Evolutionary conservation across 225 moss, liverwort and hornwort genomes (phyloP).

Genomic region (Thuidium tamariscinum): DNA sequence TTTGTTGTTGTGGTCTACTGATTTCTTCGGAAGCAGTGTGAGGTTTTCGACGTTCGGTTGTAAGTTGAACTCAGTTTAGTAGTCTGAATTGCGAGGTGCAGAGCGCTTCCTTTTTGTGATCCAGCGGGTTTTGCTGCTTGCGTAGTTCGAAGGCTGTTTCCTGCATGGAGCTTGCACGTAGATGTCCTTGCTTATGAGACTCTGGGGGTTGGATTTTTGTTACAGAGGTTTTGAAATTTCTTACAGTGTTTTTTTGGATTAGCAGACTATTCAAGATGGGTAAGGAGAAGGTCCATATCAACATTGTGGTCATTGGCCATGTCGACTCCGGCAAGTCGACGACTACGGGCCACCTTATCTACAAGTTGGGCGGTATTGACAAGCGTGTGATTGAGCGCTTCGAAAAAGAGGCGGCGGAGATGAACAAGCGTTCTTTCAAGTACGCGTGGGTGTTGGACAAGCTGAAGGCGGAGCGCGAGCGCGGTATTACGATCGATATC

Average conservation of each 20-base stretch:
- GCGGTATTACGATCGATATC: conserved; percentile 21
- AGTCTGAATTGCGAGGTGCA: background rate
- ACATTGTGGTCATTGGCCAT: conserved; percentile 66
- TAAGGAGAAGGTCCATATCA: conserved; percentile 64
- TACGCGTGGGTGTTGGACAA: background rate
- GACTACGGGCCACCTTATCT: conserved; percentile 39
- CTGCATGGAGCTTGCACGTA: too few relatives aligned
- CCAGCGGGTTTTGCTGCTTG: accelerated
- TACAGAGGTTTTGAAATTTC: accelerated
- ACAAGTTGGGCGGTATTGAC: background rate
- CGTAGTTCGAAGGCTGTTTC: too few relatives aligned
- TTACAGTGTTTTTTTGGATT: accelerated
- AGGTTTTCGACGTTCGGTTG: background rate
- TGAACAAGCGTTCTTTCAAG: background rate
- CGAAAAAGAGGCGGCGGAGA: background rate
- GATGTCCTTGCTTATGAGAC: accelerated
- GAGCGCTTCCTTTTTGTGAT: accelerated
- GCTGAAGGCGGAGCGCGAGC: background rate
- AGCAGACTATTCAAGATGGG: conserved; percentile 16
- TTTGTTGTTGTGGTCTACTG: accelerated
- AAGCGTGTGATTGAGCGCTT: background rate
- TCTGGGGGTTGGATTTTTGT: accelerated
- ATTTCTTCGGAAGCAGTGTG: accelerated
- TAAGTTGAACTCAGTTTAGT: accelerated
- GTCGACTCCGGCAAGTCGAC: conserved; percentile 72